Evolutionary conservation across 2,329 filamentous ascomycete species (phyloP), one percentile per base, ranked within the genome.

Genomic region (Aspergillus puulaauensis): DNA sequence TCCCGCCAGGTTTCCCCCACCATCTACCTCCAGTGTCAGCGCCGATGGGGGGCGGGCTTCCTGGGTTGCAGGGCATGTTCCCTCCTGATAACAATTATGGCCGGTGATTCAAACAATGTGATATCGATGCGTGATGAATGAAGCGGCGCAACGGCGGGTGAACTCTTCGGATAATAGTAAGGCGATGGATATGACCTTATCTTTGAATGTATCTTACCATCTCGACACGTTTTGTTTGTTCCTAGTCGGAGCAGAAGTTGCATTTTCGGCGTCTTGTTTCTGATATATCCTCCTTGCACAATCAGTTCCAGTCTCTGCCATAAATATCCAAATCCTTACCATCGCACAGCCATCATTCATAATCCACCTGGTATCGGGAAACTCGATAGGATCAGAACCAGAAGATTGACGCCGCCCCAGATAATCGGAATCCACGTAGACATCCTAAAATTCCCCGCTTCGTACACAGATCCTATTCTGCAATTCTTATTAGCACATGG

Each of bases 301-400:
- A 44, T 49, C 12, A 45, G 53, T 37, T 40, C 46, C 6, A 17
- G 39, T 12, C 17, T 43, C n/a, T 43, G 19, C 43, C 41, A 35
- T 48, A 17, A 40, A 44, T 44, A 27, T 5, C 9, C 19, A 9
- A 14, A 24, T 24, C 5, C 21, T 45, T 57, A 53, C 57, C 50
- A 54, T 59, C 31, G 21, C 31, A 17, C 8, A 40, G 14, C 31
- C 8, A 24, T 1, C 2, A 19, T 15, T 86, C 75, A 96, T 60
- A 96, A 81, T 40, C 90, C 92, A 49, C 92, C 91, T 70, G 96
- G 91, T 52, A 96, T 93, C n/a, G 91, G 90, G 73, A 96, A 96
- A 4, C 91, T 95, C 5, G 91, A 95, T 61, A 96, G 80, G 50
- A 96, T 86, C 46, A 97, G 79, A 31, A 96, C 83, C 47, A 96